phyloP scores from a whole-genome alignment of 2,329 filamentous ascomycete species.

The Drechslerella stenobrocha region DNA sequence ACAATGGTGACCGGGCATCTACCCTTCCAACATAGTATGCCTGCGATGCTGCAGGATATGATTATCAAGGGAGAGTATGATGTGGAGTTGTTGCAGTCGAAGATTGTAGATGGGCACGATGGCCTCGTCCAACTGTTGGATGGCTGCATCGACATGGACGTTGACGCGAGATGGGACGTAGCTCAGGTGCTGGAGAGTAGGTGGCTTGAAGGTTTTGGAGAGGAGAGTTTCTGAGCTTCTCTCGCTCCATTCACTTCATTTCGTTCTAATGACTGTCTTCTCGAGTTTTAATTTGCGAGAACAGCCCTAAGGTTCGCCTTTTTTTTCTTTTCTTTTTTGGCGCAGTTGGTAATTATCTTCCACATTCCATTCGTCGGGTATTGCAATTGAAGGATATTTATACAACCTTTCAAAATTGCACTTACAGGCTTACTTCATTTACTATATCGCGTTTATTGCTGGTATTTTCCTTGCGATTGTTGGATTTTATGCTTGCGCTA shows the following conservation, averaged over 20 bases:
- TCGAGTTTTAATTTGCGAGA: slow-evolving; percentile 12
- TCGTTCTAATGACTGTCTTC: slow-evolving; percentile 16
- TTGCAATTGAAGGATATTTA: slow-evolving; percentile 53
- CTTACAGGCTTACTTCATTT: slow-evolving; percentile 12
- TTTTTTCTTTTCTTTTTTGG: slow-evolving; percentile 3
- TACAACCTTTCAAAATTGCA: slow-evolving; percentile 56
- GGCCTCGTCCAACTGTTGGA: slow-evolving; percentile 62
- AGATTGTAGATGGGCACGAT: slow-evolving; percentile 55
- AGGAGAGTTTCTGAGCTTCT: slow-evolving; percentile 48
- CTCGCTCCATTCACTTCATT: background rate
- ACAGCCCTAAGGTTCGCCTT: slow-evolving; percentile 10
- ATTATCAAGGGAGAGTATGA: slow-evolving; percentile 67
- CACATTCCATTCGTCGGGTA: slow-evolving; percentile 13
- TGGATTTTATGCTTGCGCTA: background rate
- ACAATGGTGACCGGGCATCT: slow-evolving; percentile 65
- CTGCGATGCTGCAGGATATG: slow-evolving; percentile 63
- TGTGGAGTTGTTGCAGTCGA: slow-evolving; percentile 56
- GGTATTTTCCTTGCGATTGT: too few species aligned
- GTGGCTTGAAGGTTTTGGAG: slow-evolving; percentile 60
- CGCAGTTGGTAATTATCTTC: slow-evolving; percentile 1
- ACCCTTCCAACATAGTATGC: slow-evolving; percentile 66
- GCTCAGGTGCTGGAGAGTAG: slow-evolving; percentile 61
- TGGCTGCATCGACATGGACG: slow-evolving; percentile 65
- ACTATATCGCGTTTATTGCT: slow-evolving; percentile 10
- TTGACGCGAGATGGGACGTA: slow-evolving; percentile 63